Conservation (phyloP, 768 basidiomycete genomes). For the Podaxis sp. region DNA sequence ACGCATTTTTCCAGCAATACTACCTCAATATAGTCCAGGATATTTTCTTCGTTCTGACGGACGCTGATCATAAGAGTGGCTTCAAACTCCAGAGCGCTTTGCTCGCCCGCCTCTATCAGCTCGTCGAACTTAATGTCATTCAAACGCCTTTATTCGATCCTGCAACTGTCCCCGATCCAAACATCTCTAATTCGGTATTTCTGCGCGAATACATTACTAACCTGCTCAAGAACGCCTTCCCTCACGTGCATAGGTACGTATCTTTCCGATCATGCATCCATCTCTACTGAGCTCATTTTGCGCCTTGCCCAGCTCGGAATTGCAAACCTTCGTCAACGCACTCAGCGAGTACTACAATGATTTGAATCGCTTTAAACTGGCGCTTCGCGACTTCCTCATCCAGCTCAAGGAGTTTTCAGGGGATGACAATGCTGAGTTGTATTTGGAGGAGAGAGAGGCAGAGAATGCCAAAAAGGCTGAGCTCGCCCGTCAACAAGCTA, state of each 20-base stretch:
- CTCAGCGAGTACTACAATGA: slow-evolving; percentile 73
- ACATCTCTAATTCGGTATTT: slow-evolving; percentile 74
- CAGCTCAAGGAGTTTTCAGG: slow-evolving; percentile 93
- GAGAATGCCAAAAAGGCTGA: slow-evolving; percentile 75
- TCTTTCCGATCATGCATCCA: slow-evolving; percentile 11
- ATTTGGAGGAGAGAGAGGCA: slow-evolving; percentile 89
- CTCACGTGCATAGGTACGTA: slow-evolving; percentile 81
- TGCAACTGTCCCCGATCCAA: slow-evolving; percentile 60
- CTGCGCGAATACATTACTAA: slow-evolving; percentile 84
- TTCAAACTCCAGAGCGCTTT: slow-evolving; percentile 93
- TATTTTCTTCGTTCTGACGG: slow-evolving; percentile 95
- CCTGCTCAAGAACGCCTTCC: slow-evolving; percentile 84
- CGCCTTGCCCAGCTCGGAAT: slow-evolving; percentile 50
- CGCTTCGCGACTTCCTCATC: slow-evolving; percentile 95
- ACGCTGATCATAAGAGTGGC: slow-evolving; percentile 98
- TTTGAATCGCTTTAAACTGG: slow-evolving; percentile 88
- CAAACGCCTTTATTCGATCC: slow-evolving; percentile 85
- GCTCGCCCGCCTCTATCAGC: slow-evolving; percentile 90
- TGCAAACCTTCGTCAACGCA: slow-evolving; percentile 62
- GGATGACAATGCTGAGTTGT: slow-evolving; percentile 89
- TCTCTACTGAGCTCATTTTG: slow-evolving; percentile 10
- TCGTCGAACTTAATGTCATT: slow-evolving; percentile 76
- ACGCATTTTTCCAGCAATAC: slow-evolving; percentile 95
- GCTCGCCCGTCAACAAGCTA: slow-evolving; percentile 83
- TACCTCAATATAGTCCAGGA: slow-evolving; percentile 92